phyloP scores from a whole-genome alignment of 495 filamentous ascomycete species.

The Annulohypoxylon moriforme region DNA sequence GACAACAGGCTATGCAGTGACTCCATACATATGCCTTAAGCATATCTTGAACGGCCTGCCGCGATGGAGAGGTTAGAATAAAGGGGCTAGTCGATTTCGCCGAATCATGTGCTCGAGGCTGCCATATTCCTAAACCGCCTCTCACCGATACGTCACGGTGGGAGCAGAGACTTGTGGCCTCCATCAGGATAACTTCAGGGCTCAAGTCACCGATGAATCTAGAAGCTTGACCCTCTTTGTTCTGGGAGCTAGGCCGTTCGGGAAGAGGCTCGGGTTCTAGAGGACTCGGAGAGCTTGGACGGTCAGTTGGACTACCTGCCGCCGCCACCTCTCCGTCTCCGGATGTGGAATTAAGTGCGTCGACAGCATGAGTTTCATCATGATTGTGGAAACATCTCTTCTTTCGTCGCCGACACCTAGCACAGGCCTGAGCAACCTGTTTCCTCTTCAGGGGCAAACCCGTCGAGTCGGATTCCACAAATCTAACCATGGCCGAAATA shows the following conservation, averaged over 20 bases:
- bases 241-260: conserved; percentile 14
- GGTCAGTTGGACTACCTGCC: neutral
- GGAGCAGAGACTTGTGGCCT: conserved; percentile 54
- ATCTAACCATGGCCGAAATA: conserved; percentile 50
- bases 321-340: neutral
- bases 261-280: conserved; percentile 15
- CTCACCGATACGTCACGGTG: conserved; percentile 52
- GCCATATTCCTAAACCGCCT: conserved; percentile 54
- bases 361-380: conserved; percentile 7
- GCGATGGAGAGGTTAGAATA: conserved; percentile 38
- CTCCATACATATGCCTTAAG: conserved; percentile 51
- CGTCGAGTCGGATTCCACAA: conserved; percentile 57
- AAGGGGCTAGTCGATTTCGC: conserved; percentile 24
- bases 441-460: conserved; percentile 61
- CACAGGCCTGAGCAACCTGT: conserved; percentile 61
- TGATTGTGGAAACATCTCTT: conserved; percentile 51
- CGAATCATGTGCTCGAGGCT: conserved; percentile 36
- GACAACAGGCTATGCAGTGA: conserved; percentile 51
- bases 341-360: neutral
- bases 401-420: conserved; percentile 59
- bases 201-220: conserved; percentile 65
- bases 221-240: conserved; percentile 39
- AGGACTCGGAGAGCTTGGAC: conserved; percentile 10
- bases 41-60: conserved; percentile 47
- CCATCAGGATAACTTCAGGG: conserved; percentile 64